phyloP scores from a whole-genome alignment of 2,329 filamentous ascomycete species.

The Trichoderma guizhouense region DNA sequence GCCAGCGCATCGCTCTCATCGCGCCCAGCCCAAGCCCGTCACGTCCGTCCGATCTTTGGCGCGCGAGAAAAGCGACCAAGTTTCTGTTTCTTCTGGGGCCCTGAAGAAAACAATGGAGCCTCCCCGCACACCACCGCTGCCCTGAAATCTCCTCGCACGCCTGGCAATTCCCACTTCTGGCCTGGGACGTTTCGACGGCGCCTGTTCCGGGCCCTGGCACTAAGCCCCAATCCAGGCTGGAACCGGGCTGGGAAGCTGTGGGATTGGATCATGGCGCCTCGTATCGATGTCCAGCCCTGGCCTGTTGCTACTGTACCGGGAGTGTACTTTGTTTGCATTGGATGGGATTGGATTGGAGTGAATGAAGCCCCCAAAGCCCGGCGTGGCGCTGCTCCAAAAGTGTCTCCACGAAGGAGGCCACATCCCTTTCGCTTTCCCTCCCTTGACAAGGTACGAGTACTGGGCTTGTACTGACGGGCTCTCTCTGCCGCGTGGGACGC shows the following conservation, averaged over 20 bases:
- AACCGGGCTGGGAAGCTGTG: neutral
- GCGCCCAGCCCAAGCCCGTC: neutral
- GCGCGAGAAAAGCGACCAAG: neutral
- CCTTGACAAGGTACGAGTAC: neutral
- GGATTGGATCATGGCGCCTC: conserved; percentile 8
- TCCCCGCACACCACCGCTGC: conserved; percentile 3
- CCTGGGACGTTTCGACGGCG: conserved; percentile 5
- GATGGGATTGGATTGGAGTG: neutral
- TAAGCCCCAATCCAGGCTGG: neutral
- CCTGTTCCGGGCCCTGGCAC: neutral
- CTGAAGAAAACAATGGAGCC: neutral
- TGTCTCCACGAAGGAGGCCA: neutral
- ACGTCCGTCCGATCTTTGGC: neutral
- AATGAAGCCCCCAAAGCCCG: neutral
- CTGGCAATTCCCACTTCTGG: neutral
- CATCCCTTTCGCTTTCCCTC: conserved; percentile 8
- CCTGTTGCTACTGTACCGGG: neutral
- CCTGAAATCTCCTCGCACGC: conserved; percentile 8
- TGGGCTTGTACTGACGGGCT: neutral
- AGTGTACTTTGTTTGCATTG: neutral
- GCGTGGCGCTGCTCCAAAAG: neutral
- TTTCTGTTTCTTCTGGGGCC: neutral
- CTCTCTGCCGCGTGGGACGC: neutral
- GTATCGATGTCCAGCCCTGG: conserved; percentile 4
- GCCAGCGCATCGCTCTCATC: conserved; percentile 7